Conservation (phyloP, 768 basidiomycete genomes). For the Gautieria morchelliformis region DNA sequence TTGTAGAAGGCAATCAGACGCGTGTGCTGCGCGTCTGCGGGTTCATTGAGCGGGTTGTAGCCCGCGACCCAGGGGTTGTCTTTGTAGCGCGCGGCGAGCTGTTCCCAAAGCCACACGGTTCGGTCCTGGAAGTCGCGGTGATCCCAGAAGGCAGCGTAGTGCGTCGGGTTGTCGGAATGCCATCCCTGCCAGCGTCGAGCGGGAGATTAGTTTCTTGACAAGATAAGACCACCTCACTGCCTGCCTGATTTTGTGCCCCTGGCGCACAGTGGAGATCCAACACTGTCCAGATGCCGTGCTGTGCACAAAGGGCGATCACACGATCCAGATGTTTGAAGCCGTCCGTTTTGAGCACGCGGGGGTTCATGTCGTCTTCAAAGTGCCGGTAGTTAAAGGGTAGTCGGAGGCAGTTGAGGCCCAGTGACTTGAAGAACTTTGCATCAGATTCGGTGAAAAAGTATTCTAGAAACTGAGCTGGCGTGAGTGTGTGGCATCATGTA, state of each 20-base stretch:
- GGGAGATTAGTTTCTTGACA: neutral
- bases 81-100: conserved; percentile 68
- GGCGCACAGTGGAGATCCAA: conserved; percentile 65
- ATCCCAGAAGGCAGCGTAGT: conserved; percentile 62
- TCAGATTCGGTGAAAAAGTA: conserved; percentile 75
- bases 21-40: conserved; percentile 59
- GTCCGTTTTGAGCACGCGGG: conserved; percentile 59
- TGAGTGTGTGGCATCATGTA: neutral
- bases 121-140: conserved; percentile 85
- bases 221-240: neutral
- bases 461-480: conserved; percentile 53
- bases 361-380: conserved; percentile 76
- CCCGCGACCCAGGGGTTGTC: conserved; percentile 78
- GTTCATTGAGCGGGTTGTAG: conserved; percentile 82
- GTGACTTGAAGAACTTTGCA: conserved; percentile 65
- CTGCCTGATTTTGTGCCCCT: conserved; percentile 18
- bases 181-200: conserved; percentile 52
- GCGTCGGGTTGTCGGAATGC: conserved; percentile 67
- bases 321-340: conserved; percentile 80
- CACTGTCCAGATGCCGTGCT: conserved; percentile 69
- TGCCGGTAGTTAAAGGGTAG: conserved; percentile 67
- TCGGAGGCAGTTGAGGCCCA: conserved; percentile 75
- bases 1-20: conserved; percentile 61
- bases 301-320: conserved; percentile 66
- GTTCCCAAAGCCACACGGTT: conserved; percentile 64